Percentiles rank a stretch among this genome's conserved stretches.
phyloP scores from a whole-genome alignment of 805 yeast genomes.

The Candida golubevii region DNA sequence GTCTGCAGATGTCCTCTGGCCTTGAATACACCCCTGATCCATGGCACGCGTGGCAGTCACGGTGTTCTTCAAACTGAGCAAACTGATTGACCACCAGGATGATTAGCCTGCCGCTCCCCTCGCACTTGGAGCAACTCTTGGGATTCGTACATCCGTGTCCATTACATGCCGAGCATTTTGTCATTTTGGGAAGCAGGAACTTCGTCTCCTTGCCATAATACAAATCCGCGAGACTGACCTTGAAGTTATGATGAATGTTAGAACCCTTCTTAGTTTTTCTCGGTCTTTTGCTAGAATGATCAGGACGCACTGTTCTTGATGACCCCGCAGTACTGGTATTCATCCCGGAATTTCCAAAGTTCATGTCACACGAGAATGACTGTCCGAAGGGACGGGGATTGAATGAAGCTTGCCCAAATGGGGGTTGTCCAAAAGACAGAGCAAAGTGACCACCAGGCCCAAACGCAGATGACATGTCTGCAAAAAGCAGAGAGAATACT shows the following conservation, averaged over 20 bases:
- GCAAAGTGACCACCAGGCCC: conserved; percentile 3
- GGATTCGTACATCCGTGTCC: conserved; percentile 49
- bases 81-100: conserved; percentile 40
- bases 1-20: conserved; percentile 21
- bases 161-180: conserved; percentile 46
- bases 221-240: conserved; percentile 51
- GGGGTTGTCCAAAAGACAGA: background rate
- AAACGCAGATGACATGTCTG: conserved; percentile 30
- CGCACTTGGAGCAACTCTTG: conserved; percentile 32
- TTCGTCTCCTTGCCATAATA: conserved; percentile 55
- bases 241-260: conserved; percentile 53
- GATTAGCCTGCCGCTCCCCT: conserved; percentile 44
- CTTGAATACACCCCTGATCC: conserved; percentile 30
- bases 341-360: background rate
- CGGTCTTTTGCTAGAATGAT: conserved; percentile 2
- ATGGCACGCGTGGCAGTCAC: conserved; percentile 30
- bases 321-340: background rate
- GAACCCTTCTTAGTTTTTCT: conserved; percentile 9
- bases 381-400: conserved; percentile 2
- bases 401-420: background rate
- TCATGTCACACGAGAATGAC: conserved; percentile 3
- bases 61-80: conserved; percentile 38
- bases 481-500: conserved; percentile 35
- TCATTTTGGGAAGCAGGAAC: conserved; percentile 48
- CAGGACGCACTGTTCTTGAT: conserved; percentile 9